A percentile compares a stretch with the other conserved stretches of the same genome.
These are phyloP conservation scores for Boletellus sp. DNA, from an alignment of 768 basidiomycete species.

Conservation along the genomic window DNA sequence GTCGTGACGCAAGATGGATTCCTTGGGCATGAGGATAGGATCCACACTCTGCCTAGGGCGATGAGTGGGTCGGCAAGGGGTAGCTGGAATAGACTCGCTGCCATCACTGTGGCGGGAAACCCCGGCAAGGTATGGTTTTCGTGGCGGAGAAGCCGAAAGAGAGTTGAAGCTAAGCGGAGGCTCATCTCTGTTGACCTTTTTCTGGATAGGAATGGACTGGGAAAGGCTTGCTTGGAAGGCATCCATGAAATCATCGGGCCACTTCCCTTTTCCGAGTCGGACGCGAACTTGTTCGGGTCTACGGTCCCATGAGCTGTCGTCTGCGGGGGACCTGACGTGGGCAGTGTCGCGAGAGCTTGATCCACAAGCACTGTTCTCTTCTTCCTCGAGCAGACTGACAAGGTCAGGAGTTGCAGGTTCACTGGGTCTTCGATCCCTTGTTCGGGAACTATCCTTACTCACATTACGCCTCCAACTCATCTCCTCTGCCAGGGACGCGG, in stretches of 20 bases:
- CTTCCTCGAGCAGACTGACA: slow-evolving; percentile 68
- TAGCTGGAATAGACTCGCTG: slow-evolving; percentile 37
- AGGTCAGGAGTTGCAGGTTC: slow-evolving; percentile 61
- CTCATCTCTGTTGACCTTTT: slow-evolving; percentile 20
- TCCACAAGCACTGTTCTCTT: slow-evolving; percentile 48
- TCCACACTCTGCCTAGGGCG: slow-evolving; percentile 66
- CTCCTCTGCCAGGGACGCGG: slow-evolving; percentile 46
- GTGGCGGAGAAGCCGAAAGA: slow-evolving; percentile 45
- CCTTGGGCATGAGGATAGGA: slow-evolving; percentile 46
- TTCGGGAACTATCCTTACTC: slow-evolving; percentile 25
- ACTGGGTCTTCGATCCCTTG: slow-evolving; percentile 60
- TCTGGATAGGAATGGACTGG: slow-evolving; percentile 29
- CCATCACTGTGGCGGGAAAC: slow-evolving; percentile 44
- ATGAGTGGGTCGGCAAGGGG: slow-evolving; percentile 55
- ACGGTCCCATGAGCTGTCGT: slow-evolving; percentile 21
- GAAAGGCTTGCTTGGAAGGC: slow-evolving; percentile 41
- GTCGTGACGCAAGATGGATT: slow-evolving; percentile 47
- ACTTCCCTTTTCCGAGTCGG: slow-evolving; percentile 72
- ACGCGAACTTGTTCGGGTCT: slow-evolving; percentile 38
- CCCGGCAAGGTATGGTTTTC: slow-evolving; percentile 55
- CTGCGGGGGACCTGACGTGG: slow-evolving; percentile 14
- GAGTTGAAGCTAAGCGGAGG: slow-evolving; percentile 25
- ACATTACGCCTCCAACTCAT: slow-evolving; percentile 35
- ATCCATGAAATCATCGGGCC: slow-evolving; percentile 78
- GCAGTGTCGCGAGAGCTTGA: slow-evolving; percentile 41